Evolutionary conservation across 2,329 filamentous ascomycete species (phyloP), one percentile per base, ranked within the genome.

Genomic region (Elsinoe batatas): DNA sequence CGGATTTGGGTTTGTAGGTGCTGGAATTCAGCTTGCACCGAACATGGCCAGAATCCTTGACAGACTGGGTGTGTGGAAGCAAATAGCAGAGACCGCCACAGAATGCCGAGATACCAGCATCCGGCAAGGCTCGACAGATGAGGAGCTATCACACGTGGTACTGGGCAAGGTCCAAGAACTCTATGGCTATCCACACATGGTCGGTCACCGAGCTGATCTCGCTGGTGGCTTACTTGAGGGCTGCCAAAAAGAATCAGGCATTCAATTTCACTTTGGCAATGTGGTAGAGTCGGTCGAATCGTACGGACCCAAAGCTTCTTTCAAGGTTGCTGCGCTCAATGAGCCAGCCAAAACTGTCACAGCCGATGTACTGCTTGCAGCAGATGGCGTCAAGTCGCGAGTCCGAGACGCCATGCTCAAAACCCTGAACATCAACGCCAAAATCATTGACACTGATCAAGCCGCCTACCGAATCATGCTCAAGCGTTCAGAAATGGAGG

Each of bases 381-480:
- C 69, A 17, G 75, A 77, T 57, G 75, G 75, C n/a, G 69, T 77
- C n/a, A 77, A 77, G 60, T 74, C 71, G 32, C 65, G 64, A 35
- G 69, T 74, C 6, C 71, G 70, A 32, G 70, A 74, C 6, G 70
- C 76, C 36, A 75, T 88, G 67, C 76, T 87, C 1, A 68, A 73
- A 35, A 70, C 73, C 40, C 70, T 81, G 1, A 74, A 76, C 42
- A 71, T 77, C 59, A 68, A 71, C 5, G 77, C 77, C 18, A 74
- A 80, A 54, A 79, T 84, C 62, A 74, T 81, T 58, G 84, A 88
- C 60, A 88, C 86, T 0, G 81, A 84, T 3, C 84, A 90, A 70
- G 87, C 87, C 0, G 85, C 85, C 2, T 91, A 91, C 72, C 80
- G 87, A 11, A 87, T 91, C 69, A 85, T 91, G 80, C 76, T 91